These are phyloP conservation scores for Neurospora sp. DNA, from an alignment of 495 filamentous ascomycete genomes.

Conservation along the genomic window DNA sequence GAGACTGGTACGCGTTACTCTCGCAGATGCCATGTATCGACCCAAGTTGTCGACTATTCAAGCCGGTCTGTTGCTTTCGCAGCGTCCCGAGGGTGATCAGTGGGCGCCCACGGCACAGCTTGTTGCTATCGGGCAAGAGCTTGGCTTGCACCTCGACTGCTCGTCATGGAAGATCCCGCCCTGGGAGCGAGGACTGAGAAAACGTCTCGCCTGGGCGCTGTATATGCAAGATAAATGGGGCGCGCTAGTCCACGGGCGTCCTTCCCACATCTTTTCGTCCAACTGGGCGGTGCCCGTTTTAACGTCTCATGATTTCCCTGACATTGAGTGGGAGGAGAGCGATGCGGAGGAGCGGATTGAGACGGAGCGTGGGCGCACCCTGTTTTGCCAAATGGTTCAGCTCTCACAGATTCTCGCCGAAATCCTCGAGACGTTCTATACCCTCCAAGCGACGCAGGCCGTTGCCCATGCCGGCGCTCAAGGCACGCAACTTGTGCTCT, in stretches of 20 bases:
- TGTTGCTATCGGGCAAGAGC: constrained; percentile 68
- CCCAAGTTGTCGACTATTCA: constrained; percentile 92
- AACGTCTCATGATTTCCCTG: constrained; percentile 60
- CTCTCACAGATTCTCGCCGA: constrained; percentile 68
- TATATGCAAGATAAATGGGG: constrained; percentile 95
- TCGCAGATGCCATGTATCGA: constrained; percentile 67
- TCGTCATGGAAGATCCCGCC: constrained; percentile 76
- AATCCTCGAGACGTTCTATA: constrained; percentile 73
- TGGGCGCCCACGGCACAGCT: constrained; percentile 81
- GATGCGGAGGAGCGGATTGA: constrained; percentile 51
- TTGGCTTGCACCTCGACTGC: constrained; percentile 82
- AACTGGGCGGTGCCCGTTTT: constrained; percentile 77
- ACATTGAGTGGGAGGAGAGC: constrained; percentile 45
- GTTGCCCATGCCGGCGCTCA: constrained; percentile 39
- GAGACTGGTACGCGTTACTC: constrained; percentile 58
- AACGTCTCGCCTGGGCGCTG: constrained; percentile 80
- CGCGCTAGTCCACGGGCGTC: constrained; percentile 73
- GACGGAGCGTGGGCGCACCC: constrained; percentile 54
- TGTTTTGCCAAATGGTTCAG: constrained; percentile 65
- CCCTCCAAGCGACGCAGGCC: constrained; percentile 48
- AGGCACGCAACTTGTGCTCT: constrained; percentile 55
- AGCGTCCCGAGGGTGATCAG: constrained; percentile 77
- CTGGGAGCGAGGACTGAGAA: constrained; percentile 77
- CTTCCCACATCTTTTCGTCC: constrained; percentile 67
- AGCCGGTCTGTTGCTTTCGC: constrained; percentile 78